Percentiles rank a stretch among this genome's conserved stretches.
Evolutionary conservation across 352 stramenopile genomes (phyloP).

Genomic region (Globisporangium cylindrosporum): DNA sequence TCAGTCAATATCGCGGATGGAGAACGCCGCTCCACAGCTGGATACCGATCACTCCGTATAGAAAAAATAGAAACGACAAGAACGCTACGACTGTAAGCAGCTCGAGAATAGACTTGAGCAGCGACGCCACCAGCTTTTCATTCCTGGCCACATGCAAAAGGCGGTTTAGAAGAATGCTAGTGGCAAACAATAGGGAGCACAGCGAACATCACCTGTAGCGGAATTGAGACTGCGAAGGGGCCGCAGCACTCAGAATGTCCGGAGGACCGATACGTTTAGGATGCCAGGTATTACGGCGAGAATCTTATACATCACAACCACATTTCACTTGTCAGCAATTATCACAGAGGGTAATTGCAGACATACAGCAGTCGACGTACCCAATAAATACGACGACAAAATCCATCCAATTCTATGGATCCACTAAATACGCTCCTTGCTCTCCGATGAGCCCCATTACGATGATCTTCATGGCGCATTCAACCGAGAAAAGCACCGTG

Average conservation of each 20-base stretch:
- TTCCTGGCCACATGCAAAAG: conserved; percentile 28
- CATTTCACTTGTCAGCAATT: neutral
- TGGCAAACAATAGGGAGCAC: neutral
- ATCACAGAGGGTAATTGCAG: neutral
- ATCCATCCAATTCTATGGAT: conserved; percentile 90
- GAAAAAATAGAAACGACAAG: conserved; percentile 79
- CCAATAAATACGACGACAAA: conserved; percentile 87
- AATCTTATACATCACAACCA: conserved; percentile 27
- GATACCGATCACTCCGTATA: conserved; percentile 83
- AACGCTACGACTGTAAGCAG: conserved; percentile 80
- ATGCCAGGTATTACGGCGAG: conserved; percentile 63
- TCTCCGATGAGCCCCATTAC: conserved; percentile 77
- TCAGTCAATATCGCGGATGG: conserved; percentile 65
- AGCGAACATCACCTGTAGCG: conserved; percentile 34
- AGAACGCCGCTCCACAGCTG: conserved; percentile 78
- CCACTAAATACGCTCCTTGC: conserved; percentile 74
- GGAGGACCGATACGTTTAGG: conserved; percentile 55
- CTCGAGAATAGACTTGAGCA: conserved; percentile 75
- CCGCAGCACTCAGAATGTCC: conserved; percentile 60
- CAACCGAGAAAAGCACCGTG: conserved; percentile 78
- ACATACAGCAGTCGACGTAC: conserved; percentile 27
- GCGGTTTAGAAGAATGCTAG: neutral
- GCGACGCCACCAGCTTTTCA: conserved; percentile 75
- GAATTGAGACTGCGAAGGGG: conserved; percentile 59
- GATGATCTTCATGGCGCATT: conserved; percentile 89